phyloP scores from a whole-genome alignment of 352 stramenopile species.

The Pythium scleroteichum region DNA sequence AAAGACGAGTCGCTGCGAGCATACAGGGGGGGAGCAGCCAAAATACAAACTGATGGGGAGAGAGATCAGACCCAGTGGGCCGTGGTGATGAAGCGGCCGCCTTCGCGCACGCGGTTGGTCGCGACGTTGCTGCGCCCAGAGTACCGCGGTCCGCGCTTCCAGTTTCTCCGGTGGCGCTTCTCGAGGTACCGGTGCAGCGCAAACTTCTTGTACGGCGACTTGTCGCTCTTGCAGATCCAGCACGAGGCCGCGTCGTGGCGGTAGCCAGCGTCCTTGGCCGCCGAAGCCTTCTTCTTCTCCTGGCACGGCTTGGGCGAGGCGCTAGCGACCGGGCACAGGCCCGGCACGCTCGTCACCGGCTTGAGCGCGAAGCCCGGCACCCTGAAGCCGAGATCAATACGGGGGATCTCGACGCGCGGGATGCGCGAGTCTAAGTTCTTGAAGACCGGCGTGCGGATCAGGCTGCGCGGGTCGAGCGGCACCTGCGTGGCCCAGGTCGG shows the following conservation, averaged over 20 bases:
- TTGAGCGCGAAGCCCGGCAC: conserved; percentile 18
- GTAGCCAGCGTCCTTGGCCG: conserved; percentile 38
- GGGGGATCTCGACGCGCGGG: conserved; percentile 58
- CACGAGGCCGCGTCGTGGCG: conserved; percentile 71
- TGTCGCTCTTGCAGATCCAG: conserved; percentile 89
- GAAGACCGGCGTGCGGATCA: conserved; percentile 77
- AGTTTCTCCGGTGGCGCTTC: conserved; percentile 82
- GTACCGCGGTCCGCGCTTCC: conserved; percentile 83
- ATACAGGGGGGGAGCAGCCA: conserved; percentile 1
- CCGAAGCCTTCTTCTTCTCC: conserved; percentile 40
- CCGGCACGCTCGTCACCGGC: conserved; percentile 13
- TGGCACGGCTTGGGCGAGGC: conserved; percentile 56
- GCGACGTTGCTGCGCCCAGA: conserved; percentile 76
- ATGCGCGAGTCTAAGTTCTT: conserved; percentile 80
- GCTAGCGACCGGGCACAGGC: conserved; percentile 21
- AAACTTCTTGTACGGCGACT: conserved; percentile 79
- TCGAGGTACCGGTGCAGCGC: conserved; percentile 81
- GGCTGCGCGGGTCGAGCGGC: conserved; percentile 72
- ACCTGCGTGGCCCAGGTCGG: conserved; percentile 54
- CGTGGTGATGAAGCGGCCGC: conserved; percentile 80
- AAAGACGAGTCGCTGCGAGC: conserved; percentile 3
- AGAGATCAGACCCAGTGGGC: conserved; percentile 74
- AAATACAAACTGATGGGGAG: conserved; percentile 5
- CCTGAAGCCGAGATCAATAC: conserved; percentile 67
- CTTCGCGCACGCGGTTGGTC: conserved; percentile 77